These are phyloP conservation scores for Schizopora paradoxa DNA, from an alignment of 1,284 basidiomycete species.

Conservation along the genomic window DNA sequence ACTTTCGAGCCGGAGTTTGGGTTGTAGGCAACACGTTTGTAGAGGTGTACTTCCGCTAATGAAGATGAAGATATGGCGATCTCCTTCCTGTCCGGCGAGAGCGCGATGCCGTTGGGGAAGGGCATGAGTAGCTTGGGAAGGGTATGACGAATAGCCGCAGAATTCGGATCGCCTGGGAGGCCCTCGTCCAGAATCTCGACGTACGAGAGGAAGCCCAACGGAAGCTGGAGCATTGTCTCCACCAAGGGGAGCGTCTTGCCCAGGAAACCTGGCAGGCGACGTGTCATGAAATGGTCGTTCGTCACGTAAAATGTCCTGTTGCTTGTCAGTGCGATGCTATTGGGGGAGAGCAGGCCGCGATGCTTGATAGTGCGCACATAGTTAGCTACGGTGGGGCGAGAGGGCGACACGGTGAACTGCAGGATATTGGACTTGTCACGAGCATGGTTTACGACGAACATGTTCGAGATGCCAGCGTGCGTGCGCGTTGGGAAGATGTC, in stretches of 20 bases:
- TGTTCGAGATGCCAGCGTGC: constrained; percentile 34
- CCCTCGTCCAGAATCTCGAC: constrained; percentile 34
- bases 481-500: constrained; percentile 42
- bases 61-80: constrained; percentile 55
- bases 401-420: constrained; percentile 51
- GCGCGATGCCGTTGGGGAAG: constrained; percentile 63
- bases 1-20: constrained; percentile 28
- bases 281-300: constrained; percentile 65
- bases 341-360: constrained; percentile 54
- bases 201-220: constrained; percentile 54
- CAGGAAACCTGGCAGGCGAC: constrained; percentile 46
- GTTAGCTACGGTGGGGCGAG: constrained; percentile 35
- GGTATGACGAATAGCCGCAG: constrained; percentile 30
- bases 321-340: constrained; percentile 57
- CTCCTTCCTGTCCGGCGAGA: constrained; percentile 43
- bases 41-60: constrained; percentile 43
- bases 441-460: constrained; percentile 64
- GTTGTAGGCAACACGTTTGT: constrained; percentile 37
- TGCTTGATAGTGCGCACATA: constrained; percentile 55
- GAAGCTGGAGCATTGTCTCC: constrained; percentile 53
- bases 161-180: constrained; percentile 22
- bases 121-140: constrained; percentile 44
- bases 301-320: constrained; percentile 59
- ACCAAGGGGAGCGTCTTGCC: constrained; percentile 45
- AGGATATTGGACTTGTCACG: constrained; percentile 53